Evolutionary conservation across 176 grass and related monocot species (phyloP).

Genomic region (Dactylis glomerata): DNA sequence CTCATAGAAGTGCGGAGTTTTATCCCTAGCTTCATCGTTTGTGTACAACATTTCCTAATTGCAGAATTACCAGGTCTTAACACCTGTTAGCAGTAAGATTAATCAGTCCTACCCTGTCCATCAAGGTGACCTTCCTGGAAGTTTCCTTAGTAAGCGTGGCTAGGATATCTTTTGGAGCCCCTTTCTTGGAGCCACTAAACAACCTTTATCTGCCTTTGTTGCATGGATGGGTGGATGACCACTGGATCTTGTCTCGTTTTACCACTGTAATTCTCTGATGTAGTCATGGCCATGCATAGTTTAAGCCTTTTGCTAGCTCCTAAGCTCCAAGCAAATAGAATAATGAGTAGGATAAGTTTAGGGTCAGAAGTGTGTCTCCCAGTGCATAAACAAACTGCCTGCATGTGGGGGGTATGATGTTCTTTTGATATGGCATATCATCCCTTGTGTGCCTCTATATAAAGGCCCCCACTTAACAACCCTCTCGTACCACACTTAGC

Average conservation of each 20-base stretch:
- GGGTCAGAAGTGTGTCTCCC: slow-evolving; percentile 50
- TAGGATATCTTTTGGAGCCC: slow-evolving; percentile 33
- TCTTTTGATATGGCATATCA: slow-evolving; percentile 44
- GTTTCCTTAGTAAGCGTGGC: slow-evolving; percentile 30
- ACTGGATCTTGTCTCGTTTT: slow-evolving; percentile 53
- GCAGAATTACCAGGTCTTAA: slow-evolving; percentile 31
- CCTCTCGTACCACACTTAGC: slow-evolving; percentile 22
- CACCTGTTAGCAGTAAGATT: slow-evolving; percentile 31
- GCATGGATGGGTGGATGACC: slow-evolving; percentile 37
- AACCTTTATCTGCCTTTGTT: slow-evolving; percentile 32
- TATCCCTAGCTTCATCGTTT: neutral
- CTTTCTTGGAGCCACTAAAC: slow-evolving; percentile 53
- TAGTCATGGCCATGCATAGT: slow-evolving; percentile 36
- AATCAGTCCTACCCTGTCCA: slow-evolving; percentile 24
- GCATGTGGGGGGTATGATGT: slow-evolving; percentile 55
- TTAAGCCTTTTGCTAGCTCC: slow-evolving; percentile 49
- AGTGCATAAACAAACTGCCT: slow-evolving; percentile 47
- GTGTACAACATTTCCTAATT: slow-evolving; percentile 4
- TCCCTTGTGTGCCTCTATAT: slow-evolving; percentile 41
- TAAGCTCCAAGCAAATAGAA: slow-evolving; percentile 43
- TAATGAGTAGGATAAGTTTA: slow-evolving; percentile 38
- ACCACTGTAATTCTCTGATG: slow-evolving; percentile 25
- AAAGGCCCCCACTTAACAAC: slow-evolving; percentile 22
- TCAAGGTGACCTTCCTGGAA: slow-evolving; percentile 52
- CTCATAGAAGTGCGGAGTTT: neutral